Evolutionary conservation across 2,329 filamentous ascomycete genomes (phyloP), one percentile per base, ranked within the genome.

Genomic region (Iodosphaeria phyllophila): DNA sequence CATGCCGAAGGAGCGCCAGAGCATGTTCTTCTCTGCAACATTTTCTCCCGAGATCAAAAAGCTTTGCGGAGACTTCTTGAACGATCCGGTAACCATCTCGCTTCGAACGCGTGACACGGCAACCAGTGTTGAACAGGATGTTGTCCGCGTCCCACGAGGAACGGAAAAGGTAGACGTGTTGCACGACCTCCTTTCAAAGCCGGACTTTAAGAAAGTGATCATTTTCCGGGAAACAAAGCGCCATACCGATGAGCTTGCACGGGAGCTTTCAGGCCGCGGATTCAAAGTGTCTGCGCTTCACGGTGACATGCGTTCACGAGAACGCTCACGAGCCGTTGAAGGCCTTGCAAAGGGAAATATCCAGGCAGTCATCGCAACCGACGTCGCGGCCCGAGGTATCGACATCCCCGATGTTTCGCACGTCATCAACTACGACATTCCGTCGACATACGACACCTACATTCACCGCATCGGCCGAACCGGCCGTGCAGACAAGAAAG

Each of bases 191-290:
- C 74, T 98, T 28, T 86, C 95, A 65, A 92, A 82, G 20, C 82
- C 93, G 43, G 79, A 74, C 30, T 77, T 60, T 32, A 84, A 84
- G 44, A 65, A 95, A 32, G 95, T 86, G 10, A 62, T 98, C 33
- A 93, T 98, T 48, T 98, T 98, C 57, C 89, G 98, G 34, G 89
- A 95, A 65, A 95, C 89, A 32, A 98, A 98, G 74, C 86, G 89
- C 41, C 95, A 95, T 84, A 89, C 89, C 32, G 89, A 98, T 53
- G 86, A 84, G 10, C 64, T 98, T 27, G 95, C 84, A 33, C 89
- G 98, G 50, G 98, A 93, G 65, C 61, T 98, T 32, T 91, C 95
- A 62, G 93, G 93, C 63, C 86, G 95, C 57, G 84, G 73, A 52
- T 93, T 98, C 70, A 86, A 86, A 6, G 89, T 89, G 27, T 98